phyloP scores from a whole-genome alignment of 73 alveolate species.

The Paramecium tetraurelia region DNA sequence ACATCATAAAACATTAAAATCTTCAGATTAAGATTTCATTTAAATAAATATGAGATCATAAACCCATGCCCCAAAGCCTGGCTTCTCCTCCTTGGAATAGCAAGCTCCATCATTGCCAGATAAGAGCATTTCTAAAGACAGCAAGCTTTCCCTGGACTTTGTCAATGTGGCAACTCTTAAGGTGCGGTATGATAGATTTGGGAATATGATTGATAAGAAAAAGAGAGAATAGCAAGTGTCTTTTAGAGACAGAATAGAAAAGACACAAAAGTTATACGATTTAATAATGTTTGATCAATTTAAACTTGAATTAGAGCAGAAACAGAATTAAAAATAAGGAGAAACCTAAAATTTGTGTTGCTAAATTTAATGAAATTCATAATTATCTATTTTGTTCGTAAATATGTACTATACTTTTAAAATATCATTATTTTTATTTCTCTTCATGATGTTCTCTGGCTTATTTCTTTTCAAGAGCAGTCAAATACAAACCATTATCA shows the following conservation, averaged over 20 bases:
- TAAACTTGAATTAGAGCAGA: neutral
- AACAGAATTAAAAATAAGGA: neutral
- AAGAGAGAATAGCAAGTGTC: neutral
- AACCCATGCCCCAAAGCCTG: neutral
- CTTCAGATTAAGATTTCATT: neutral
- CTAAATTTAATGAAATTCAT: neutral
- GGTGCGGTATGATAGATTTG: neutral
- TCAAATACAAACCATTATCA: conserved; percentile 74
- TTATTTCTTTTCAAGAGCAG: conserved; percentile 60
- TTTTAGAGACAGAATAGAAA: neutral
- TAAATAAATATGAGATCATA: neutral
- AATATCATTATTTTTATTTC: neutral
- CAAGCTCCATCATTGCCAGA: neutral
- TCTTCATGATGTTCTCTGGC: neutral
- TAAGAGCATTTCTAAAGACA: neutral
- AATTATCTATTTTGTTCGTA: neutral
- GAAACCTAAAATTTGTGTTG: neutral
- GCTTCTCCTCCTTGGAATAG: neutral
- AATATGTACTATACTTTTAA: conserved; percentile 13
- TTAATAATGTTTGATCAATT: neutral
- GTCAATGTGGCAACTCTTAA: neutral
- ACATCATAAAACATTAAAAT: neutral
- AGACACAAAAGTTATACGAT: neutral
- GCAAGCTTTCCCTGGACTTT: neutral
- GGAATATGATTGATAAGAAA: neutral